Evolutionary conservation across 371 early-diverging fungal genomes (phyloP).

Genomic region (Globomyces sp.): DNA sequence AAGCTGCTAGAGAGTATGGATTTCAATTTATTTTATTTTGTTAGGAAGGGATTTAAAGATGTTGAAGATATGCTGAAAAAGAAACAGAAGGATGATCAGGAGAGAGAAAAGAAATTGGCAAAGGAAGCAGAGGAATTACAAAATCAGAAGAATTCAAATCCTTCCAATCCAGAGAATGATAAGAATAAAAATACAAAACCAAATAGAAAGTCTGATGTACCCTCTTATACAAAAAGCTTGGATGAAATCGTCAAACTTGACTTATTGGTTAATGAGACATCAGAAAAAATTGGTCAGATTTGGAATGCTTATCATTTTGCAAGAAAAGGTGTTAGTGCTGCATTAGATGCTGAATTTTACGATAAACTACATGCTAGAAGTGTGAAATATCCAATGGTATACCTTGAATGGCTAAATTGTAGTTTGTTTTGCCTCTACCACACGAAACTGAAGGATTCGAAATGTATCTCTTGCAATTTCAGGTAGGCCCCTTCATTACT

Average conservation of each 20-base stretch:
- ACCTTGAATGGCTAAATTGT: slow-evolving; percentile 5
- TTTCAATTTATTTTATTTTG: too few species aligned
- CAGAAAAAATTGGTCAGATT: slow-evolving; percentile 68
- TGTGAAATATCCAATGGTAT: slow-evolving; percentile 72
- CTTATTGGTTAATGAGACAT: slow-evolving; percentile 56
- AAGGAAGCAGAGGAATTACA: slow-evolving; percentile 36
- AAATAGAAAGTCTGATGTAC: slow-evolving; percentile 34
- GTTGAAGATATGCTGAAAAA: slow-evolving; percentile 34
- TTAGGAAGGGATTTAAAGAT: slow-evolving; percentile 19
- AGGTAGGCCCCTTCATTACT: neutral
- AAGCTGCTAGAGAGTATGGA: slow-evolving; percentile 33
- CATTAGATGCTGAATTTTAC: slow-evolving; percentile 71
- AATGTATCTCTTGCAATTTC: slow-evolving; percentile 81
- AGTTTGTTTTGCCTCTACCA: slow-evolving; percentile 88
- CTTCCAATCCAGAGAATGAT: neutral
- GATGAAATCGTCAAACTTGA: slow-evolving; percentile 80
- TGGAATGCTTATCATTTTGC: slow-evolving; percentile 79
- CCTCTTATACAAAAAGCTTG: slow-evolving; percentile 52
- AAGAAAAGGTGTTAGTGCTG: slow-evolving; percentile 68
- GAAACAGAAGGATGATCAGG: neutral
- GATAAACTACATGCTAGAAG: slow-evolving; percentile 62
- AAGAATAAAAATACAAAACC: slow-evolving; percentile 27
- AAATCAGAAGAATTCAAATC: neutral
- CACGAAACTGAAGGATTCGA: slow-evolving; percentile 76
- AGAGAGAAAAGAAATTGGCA: slow-evolving; percentile 12